Evolutionary conservation across 257 asterid species (phyloP), one percentile per base, ranked within the genome.

Genomic region (Paulownia fortunei): DNA sequence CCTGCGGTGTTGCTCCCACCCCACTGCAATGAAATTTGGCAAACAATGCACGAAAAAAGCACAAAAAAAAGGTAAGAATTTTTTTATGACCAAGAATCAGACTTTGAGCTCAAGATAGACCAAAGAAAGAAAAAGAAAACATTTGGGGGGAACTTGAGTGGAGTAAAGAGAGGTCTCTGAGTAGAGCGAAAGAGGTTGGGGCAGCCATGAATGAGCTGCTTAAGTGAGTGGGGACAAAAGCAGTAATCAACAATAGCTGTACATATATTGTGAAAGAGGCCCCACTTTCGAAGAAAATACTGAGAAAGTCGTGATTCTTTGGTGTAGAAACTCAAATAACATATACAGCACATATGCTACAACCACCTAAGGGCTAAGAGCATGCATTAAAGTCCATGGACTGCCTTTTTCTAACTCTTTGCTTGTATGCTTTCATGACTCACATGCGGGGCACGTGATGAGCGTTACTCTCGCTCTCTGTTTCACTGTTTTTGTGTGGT

Each of bases 141-240:
- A 58, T 27, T 58, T 6, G 72, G 72, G 84, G 68, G 76, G 61
- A 81, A 26, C 7, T 64, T 76, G 68, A 46, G 76, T 13, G 44
- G 83, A 72, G 69, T 79, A 81, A 77, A 83, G 72, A 79, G 84
- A 61, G 79, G 77, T 46, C n/a, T 13, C 65, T 64, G 67, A 61
- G 83, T 26, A 49, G 51, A 71, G 77, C 24, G 54, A 21, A 39
- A 51, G 83, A 34, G 80, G 88, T 81, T 83, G 87, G 89, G 88
- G 89, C 81, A 85, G 92, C 91, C 94, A 89, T 89, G 94, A 92
- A 92, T 87, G 92, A 88, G 97, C 86, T 89, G 88, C 88, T 73
- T 61, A 81, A 85, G 84, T 76, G 89, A 55, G 90, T 87, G 92
- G 98, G 93, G 97, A 84, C 91, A 86, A 82, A 78, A 76, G 84